These are phyloP conservation scores for Phaeophleospora eucalypticola DNA, from an alignment of 2,329 filamentous ascomycete genomes.

Conservation along the genomic window DNA sequence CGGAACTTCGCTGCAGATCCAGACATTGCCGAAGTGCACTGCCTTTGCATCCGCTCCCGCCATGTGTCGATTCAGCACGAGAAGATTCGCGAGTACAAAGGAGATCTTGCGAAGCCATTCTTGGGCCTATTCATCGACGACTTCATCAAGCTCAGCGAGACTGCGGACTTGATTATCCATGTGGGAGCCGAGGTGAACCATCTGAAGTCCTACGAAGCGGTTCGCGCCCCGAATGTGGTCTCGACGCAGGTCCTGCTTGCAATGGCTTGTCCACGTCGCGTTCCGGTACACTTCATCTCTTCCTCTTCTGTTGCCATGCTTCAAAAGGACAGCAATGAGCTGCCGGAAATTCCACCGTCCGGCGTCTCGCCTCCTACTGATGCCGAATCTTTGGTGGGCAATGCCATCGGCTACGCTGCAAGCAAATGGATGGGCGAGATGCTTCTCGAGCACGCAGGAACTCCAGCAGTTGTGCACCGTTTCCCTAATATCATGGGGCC, in stretches of 20 bases:
- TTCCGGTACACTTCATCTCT: slow-evolving; percentile 5
- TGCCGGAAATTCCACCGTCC: slow-evolving; percentile 10
- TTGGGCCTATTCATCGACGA: slow-evolving; percentile 39
- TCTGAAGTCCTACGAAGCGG: slow-evolving; percentile 1
- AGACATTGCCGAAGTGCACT: not conserved
- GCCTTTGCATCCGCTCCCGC: not conserved
- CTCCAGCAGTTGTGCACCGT: not conserved
- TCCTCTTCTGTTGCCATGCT: slow-evolving; percentile 4
- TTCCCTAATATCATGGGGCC: not conserved
- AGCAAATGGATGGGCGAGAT: slow-evolving; percentile 18
- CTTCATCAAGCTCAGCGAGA: slow-evolving; percentile 27
- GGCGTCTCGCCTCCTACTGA: slow-evolving; percentile 3
- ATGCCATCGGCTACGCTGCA: slow-evolving; percentile 14
- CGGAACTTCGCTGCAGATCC: not conserved
- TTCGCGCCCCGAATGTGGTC: not conserved
- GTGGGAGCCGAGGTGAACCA: not conserved
- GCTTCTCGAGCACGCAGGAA: slow-evolving; percentile 10
- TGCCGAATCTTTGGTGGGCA: not conserved
- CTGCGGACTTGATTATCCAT: slow-evolving; percentile 16
- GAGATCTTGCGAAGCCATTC: slow-evolving; percentile 9
- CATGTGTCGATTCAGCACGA: slow-evolving; percentile 5
- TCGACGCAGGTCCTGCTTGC: slow-evolving; percentile 1
- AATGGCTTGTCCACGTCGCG: not conserved
- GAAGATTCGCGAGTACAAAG: slow-evolving; percentile 25
- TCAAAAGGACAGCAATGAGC: slow-evolving; percentile 1